Evolutionary conservation across 805 yeast genomes (phyloP).

Genomic region (Wickerhamiella qilinensis): DNA sequence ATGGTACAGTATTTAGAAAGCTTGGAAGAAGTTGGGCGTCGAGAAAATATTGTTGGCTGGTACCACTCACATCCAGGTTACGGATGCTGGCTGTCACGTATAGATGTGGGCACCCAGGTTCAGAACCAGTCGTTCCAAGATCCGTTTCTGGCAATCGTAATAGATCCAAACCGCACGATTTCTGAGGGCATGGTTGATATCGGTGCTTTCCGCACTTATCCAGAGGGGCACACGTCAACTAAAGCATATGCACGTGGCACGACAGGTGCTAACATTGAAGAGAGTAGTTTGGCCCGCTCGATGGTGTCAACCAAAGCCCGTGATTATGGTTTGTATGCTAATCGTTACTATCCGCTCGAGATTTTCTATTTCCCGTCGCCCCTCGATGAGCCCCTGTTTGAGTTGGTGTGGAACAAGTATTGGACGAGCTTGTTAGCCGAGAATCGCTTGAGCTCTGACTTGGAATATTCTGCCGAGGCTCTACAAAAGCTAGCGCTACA

Average conservation of each 20-base stretch:
- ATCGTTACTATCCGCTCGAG: slow-evolving; percentile 49
- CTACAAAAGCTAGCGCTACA: neutral
- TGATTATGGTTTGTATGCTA: slow-evolving; percentile 59
- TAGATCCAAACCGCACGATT: slow-evolving; percentile 93
- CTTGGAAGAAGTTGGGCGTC: slow-evolving; percentile 31
- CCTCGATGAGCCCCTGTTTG: slow-evolving; percentile 30
- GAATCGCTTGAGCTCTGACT: slow-evolving; percentile 3
- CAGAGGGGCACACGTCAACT: neutral
- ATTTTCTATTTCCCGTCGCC: slow-evolving; percentile 41
- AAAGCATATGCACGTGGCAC: neutral
- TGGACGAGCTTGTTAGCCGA: slow-evolving; percentile 7
- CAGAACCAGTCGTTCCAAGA: slow-evolving; percentile 90
- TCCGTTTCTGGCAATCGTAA: slow-evolving; percentile 93
- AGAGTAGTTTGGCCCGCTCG: neutral
- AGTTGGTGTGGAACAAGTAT: slow-evolving; percentile 15
- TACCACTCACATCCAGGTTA: slow-evolving; percentile 98
- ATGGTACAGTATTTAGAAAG: slow-evolving; percentile 71
- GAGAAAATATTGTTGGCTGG: slow-evolving; percentile 87
- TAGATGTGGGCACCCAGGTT: slow-evolving; percentile 88
- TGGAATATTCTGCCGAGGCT: neutral
- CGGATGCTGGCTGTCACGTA: slow-evolving; percentile 96
- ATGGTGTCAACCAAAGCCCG: slow-evolving; percentile 5
- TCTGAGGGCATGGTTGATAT: slow-evolving; percentile 86
- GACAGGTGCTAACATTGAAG: neutral
- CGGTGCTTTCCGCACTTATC: slow-evolving; percentile 67